Evolutionary conservation across 441 rosid genomes (phyloP).

Genomic region (Breynia disticha): DNA sequence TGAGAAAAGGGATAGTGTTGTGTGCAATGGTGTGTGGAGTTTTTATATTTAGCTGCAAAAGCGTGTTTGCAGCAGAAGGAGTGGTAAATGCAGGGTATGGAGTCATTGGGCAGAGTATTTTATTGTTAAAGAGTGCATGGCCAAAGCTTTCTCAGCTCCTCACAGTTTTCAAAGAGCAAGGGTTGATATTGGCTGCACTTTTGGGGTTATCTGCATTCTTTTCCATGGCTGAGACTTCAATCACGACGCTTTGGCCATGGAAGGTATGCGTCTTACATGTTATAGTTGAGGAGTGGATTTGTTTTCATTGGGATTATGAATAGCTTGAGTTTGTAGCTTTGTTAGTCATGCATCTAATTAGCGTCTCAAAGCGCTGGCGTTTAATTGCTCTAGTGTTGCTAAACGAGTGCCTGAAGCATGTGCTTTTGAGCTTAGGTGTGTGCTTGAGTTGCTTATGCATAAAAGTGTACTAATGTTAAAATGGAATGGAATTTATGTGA

Average conservation of each 20-base stretch:
- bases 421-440: too few species aligned
- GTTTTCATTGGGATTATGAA: neutral
- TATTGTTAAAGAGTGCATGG: conserved; percentile 59
- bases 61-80: conserved; percentile 67
- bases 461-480: neutral
- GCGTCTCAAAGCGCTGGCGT: neutral
- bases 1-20: conserved; percentile 42
- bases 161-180: conserved; percentile 79
- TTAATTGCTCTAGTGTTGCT: too few species aligned
- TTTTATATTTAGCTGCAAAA: conserved; percentile 43
- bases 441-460: neutral
- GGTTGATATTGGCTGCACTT: conserved; percentile 65
- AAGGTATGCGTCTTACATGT: conserved; percentile 44
- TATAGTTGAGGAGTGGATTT: conserved; percentile 4
- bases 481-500: neutral
- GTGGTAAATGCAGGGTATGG: conserved; percentile 73
- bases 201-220: conserved; percentile 90
- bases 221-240: conserved; percentile 99
- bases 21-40: conserved; percentile 65
- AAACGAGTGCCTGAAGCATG: too few species aligned
- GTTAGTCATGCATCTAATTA: neutral
- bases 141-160: conserved; percentile 76
- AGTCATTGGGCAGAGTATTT: conserved; percentile 55
- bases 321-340: neutral
- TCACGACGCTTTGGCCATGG: conserved; percentile 98